A percentile compares a stretch with the other conserved stretches of the same genome.
These are phyloP conservation scores for Hypericum perforatum DNA, from an alignment of 345 rosid species.

Conservation along the genomic window DNA sequence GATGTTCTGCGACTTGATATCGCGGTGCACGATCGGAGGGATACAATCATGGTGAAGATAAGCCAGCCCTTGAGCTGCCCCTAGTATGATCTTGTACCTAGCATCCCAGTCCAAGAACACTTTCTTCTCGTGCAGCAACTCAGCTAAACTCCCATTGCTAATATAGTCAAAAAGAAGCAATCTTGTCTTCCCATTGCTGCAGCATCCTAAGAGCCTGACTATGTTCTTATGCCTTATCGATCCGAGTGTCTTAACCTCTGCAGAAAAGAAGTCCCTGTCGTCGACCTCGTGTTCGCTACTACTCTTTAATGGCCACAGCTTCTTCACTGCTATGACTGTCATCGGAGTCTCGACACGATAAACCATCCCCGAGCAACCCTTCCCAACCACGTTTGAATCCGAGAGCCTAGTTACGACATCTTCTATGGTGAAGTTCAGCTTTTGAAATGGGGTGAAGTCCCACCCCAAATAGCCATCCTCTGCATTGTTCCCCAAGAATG, in stretches of 20 bases:
- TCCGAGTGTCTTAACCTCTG: conserved; percentile 60
- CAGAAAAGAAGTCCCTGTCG: conserved; percentile 50
- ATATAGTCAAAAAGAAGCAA: conserved; percentile 60
- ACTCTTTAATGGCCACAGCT: conserved; percentile 49
- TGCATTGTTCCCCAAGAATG: conserved; percentile 13
- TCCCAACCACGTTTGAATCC: conserved; percentile 47
- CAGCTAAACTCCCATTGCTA: conserved; percentile 53
- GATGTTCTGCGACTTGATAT: conserved; percentile 65
- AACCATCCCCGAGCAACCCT: conserved; percentile 61
- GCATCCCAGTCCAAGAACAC: conserved; percentile 50
- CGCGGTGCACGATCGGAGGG: conserved; percentile 66
- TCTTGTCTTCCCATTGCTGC: conserved; percentile 47
- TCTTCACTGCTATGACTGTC: conserved; percentile 55
- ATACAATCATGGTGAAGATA: conserved; percentile 70
- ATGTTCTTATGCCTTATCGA: conserved; percentile 63
- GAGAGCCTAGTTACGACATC: conserved; percentile 40
- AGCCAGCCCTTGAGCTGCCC: conserved; percentile 62
- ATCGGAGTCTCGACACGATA: conserved; percentile 48
- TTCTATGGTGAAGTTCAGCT: conserved; percentile 44
- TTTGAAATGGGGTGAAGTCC: conserved; percentile 60
- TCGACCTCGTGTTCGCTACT: conserved; percentile 40
- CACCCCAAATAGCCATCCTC: conserved; percentile 34
- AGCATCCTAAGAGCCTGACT: conserved; percentile 59
- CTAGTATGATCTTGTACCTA: conserved; percentile 53
- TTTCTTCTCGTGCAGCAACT: conserved; percentile 45